These are phyloP conservation scores for Phlegmacium glaucopus DNA, from an alignment of 768 basidiomycete species.

Conservation along the genomic window DNA sequence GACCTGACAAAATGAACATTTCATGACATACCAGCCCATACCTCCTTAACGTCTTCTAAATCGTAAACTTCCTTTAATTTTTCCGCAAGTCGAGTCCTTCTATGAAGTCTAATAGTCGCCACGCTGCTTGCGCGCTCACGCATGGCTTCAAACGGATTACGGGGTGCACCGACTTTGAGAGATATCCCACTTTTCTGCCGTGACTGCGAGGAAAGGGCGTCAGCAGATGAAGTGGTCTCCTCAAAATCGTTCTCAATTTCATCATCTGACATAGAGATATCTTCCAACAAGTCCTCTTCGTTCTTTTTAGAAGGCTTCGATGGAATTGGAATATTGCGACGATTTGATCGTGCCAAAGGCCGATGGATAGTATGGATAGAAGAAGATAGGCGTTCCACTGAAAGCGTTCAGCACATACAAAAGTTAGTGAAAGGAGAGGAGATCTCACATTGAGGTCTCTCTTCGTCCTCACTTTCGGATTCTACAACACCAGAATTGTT, in stretches of 20 bases:
- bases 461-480: constrained; percentile 71
- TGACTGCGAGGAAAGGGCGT: constrained; percentile 9
- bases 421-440: neutral
- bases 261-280: constrained; percentile 17
- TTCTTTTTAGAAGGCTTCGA: constrained; percentile 16
- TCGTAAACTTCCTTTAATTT: constrained; percentile 90
- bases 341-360: constrained; percentile 67
- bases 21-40: constrained; percentile 64
- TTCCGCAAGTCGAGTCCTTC: constrained; percentile 74
- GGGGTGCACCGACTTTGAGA: constrained; percentile 3
- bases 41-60: constrained; percentile 76
- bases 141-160: constrained; percentile 20
- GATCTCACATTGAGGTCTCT: constrained; percentile 36
- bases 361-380: constrained; percentile 88
- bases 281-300: constrained; percentile 26
- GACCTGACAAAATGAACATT: constrained; percentile 2
- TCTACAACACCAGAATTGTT: constrained; percentile 40
- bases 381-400: constrained; percentile 60
- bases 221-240: constrained; percentile 42
- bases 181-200: neutral
- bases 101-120: constrained; percentile 65
- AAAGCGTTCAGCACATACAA: constrained; percentile 2
- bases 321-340: constrained; percentile 27
- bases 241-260: constrained; percentile 53
- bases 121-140: constrained; percentile 57